A percentile compares a stretch with the other conserved stretches of the same genome.
Conservation (phyloP, 768 basidiomycete species). For the Collybia nuda region DNA sequence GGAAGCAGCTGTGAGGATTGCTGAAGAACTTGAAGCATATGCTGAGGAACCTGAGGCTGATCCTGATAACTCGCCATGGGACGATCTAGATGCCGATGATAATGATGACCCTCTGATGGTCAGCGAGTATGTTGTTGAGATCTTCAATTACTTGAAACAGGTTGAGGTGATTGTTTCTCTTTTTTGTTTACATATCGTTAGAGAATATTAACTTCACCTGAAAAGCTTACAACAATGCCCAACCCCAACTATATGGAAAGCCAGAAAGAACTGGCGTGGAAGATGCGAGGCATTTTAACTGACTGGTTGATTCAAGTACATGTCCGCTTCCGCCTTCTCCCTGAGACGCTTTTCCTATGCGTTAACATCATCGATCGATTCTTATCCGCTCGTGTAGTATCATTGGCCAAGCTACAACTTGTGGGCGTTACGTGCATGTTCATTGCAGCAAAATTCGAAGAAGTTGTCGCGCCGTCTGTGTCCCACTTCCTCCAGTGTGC, state of each 20-base stretch:
- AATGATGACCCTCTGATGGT: slow-evolving; percentile 95
- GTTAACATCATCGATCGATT: slow-evolving; percentile 92
- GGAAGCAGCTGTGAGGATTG: slow-evolving; percentile 39
- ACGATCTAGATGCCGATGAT: slow-evolving; percentile 92
- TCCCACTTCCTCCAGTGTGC: slow-evolving; percentile 88
- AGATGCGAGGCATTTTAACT: slow-evolving; percentile 91
- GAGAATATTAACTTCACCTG: slow-evolving; percentile 8
- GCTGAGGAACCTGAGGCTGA: slow-evolving; percentile 63
- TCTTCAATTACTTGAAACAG: slow-evolving; percentile 88
- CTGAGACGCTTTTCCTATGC: slow-evolving; percentile 94
- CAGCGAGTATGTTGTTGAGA: slow-evolving; percentile 92
- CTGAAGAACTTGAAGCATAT: slow-evolving; percentile 50
- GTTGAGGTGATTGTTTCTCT: slow-evolving; percentile 64
- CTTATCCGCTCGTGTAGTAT: slow-evolving; percentile 75
- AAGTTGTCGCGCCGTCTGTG: slow-evolving; percentile 89
- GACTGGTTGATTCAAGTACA: slow-evolving; percentile 99
- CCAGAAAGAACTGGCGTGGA: slow-evolving; percentile 94
- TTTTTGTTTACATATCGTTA: neutral
- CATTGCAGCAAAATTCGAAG: slow-evolving; percentile 94
- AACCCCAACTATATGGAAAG: slow-evolving; percentile 93
- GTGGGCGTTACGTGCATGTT: slow-evolving; percentile 95
- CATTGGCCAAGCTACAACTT: slow-evolving; percentile 91
- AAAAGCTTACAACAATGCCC: slow-evolving; percentile 76
- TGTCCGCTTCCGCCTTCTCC: slow-evolving; percentile 84
- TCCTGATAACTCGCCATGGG: slow-evolving; percentile 71